Evolutionary conservation across 352 stramenopile species (phyloP).

Genomic region (Phytophthora lateralis): DNA sequence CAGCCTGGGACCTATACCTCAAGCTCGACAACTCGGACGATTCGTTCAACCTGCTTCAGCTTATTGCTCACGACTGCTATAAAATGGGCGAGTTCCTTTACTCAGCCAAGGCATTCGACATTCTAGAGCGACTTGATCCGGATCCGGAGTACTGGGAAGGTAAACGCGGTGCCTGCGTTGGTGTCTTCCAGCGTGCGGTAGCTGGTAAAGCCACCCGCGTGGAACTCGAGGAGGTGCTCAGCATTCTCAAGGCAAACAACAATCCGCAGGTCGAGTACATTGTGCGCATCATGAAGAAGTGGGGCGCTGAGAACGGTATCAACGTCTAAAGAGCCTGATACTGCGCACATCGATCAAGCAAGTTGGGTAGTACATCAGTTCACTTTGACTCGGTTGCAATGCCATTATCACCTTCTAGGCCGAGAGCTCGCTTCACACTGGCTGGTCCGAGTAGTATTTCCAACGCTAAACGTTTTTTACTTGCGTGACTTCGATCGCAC

Average conservation of each 20-base stretch:
- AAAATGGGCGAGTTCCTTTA: slow-evolving; percentile 96
- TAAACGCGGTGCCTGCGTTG: slow-evolving; percentile 94
- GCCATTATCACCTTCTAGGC: slow-evolving; percentile 11
- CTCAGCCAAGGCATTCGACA: slow-evolving; percentile 94
- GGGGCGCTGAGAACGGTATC: slow-evolving; percentile 91
- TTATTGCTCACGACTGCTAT: slow-evolving; percentile 98
- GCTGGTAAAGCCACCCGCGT: slow-evolving; percentile 90
- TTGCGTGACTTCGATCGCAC: slow-evolving; percentile 48
- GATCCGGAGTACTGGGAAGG: slow-evolving; percentile 97
- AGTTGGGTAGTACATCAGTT: slow-evolving; percentile 17
- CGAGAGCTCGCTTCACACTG: not conserved
- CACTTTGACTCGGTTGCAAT: slow-evolving; percentile 8
- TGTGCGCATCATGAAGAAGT: slow-evolving; percentile 96
- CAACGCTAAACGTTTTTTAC: not conserved
- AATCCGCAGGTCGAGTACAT: slow-evolving; percentile 97
- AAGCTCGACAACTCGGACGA: slow-evolving; percentile 96
- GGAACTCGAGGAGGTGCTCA: slow-evolving; percentile 91
- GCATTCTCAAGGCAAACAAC: slow-evolving; percentile 93
- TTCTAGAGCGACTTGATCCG: slow-evolving; percentile 93
- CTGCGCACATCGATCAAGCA: not conserved
- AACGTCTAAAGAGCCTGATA: slow-evolving; percentile 48
- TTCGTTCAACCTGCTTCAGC: slow-evolving; percentile 95
- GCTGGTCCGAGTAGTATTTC: not conserved
- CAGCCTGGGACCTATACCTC: slow-evolving; percentile 96
- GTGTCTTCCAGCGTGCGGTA: slow-evolving; percentile 95